These are phyloP conservation scores for Acorus gramineus DNA, from an alignment of 106 monocot species.

Conservation along the genomic window DNA sequence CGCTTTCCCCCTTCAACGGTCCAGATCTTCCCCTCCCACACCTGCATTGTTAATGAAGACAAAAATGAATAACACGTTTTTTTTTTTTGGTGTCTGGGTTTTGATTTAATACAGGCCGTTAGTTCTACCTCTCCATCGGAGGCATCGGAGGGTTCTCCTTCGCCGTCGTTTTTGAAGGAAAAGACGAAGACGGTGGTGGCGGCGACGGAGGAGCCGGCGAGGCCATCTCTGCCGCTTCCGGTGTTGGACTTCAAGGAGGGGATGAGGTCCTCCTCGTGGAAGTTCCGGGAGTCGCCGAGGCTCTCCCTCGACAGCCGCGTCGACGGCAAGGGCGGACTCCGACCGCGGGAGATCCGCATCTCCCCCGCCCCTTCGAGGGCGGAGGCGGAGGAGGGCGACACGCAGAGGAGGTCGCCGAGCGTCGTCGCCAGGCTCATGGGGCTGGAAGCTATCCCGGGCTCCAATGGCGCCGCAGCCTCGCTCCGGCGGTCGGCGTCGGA, in stretches of 20 bases:
- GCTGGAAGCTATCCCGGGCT: not conserved
- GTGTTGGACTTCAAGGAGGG: not conserved
- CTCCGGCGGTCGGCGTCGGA: not conserved
- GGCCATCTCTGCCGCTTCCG: not conserved
- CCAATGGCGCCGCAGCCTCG: not conserved
- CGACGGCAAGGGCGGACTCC: not conserved
- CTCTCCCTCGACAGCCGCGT: not conserved
- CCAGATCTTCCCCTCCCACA: not conserved
- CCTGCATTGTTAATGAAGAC: not conserved
- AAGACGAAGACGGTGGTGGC: conserved; percentile 9
- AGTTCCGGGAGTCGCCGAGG: not conserved
- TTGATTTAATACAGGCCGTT: conserved; percentile 20
- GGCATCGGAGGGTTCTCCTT: conserved; percentile 40
- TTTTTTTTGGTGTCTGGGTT: not conserved
- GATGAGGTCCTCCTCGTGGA: not conserved
- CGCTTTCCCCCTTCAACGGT: conserved; percentile 46
- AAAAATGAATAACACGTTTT: no score
- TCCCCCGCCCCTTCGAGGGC: not conserved
- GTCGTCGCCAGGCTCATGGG: not conserved
- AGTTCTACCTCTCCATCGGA: conserved; percentile 75
- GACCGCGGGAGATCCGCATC: not conserved
- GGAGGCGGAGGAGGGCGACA: not conserved
- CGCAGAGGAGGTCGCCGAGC: no score
- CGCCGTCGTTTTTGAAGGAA: conserved; percentile 10
- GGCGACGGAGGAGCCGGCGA: conserved; percentile 9